phyloP scores from a whole-genome alignment of 768 basidiomycete species.

The Strobilomyces dryophilus region DNA sequence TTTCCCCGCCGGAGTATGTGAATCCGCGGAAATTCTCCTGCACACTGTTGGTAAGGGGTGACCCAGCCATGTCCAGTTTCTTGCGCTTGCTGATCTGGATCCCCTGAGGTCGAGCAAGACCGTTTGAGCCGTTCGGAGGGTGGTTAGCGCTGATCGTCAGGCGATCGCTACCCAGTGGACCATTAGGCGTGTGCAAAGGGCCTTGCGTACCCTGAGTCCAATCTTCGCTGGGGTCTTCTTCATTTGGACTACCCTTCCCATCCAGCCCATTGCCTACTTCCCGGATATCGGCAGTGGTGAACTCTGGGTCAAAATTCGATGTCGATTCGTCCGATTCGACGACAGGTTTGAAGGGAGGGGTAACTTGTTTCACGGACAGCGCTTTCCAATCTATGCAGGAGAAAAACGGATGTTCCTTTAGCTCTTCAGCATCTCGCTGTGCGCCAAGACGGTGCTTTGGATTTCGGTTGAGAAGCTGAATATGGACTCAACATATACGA shows the following conservation, averaged over 20 bases:
- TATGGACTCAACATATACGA: slow-evolving; percentile 12
- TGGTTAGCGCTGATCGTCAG: slow-evolving; percentile 11
- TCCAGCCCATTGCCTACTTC: slow-evolving; percentile 58
- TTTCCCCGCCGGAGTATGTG: slow-evolving; percentile 79
- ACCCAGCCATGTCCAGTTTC: slow-evolving; percentile 43
- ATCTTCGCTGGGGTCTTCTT: slow-evolving; percentile 67
- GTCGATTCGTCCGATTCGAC: slow-evolving; percentile 98
- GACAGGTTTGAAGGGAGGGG: slow-evolving; percentile 95
- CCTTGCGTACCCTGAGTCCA: slow-evolving; percentile 35
- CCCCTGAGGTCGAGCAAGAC: slow-evolving; percentile 20
- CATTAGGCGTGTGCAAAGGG: slow-evolving; percentile 61
- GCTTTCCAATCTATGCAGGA: slow-evolving; percentile 87
- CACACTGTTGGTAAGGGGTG: slow-evolving; percentile 83
- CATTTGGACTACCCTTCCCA: slow-evolving; percentile 41
- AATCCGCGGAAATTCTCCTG: slow-evolving; percentile 98
- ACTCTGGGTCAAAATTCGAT: slow-evolving; percentile 98
- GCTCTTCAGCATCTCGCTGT: slow-evolving; percentile 82
- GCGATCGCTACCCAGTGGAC: slow-evolving; percentile 67
- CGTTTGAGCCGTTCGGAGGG: slow-evolving; percentile 17
- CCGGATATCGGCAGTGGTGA: slow-evolving; percentile 87
- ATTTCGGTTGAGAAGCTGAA: slow-evolving; percentile 92
- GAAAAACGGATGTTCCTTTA: slow-evolving; percentile 97
- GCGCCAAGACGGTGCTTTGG: slow-evolving; percentile 97
- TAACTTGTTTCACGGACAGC: slow-evolving; percentile 81
- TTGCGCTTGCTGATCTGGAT: slow-evolving; percentile 54